Evolutionary conservation across 306 rosid genomes (phyloP), one percentile per base, ranked within the genome.

Genomic region (Fragaria ananassa): DNA sequence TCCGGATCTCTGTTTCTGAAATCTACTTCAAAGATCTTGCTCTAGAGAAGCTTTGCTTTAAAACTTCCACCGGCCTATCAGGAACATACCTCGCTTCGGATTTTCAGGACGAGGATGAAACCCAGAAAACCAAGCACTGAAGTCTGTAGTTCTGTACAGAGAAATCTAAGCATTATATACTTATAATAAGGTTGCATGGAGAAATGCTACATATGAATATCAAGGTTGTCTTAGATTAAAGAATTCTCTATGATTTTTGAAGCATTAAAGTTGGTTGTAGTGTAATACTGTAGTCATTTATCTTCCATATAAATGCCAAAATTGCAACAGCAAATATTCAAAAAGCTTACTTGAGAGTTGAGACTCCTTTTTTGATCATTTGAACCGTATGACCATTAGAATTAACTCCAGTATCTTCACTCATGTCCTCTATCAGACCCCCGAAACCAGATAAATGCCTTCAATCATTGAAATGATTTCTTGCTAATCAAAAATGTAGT

Each of bases 21-120:
- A 50, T 71, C 29, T 50, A 3, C 75, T 51, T 50, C 46, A 35
- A 71, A 49, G 63, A 71, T 70, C 44, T 27, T 37, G 53, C 61
- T 29, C 35, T 56, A 29, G 60, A 70, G 60, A 70, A 70, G 74
- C 61, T 70, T 27, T 7, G 25, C 44, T 9, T 49, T 10, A 29
- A 70, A 70, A 50, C 42, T 15, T n/a, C 74, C 25, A 8, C 41
- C 9, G 17, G 44, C 72, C 60, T 29, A 6, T 14, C 42, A 15
- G 27, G 60, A 9, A 51, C 63, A 50, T 18, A 5, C 44, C 46
- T 42, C 11, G 46, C 62, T 50, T 50, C 31, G 11, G 62, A 27
- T 17, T 49, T 49, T 71, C 46, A 71, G 44, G 62, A 50, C 46
- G 6, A 68, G 53, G 72, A 42, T 68, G 45, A 41, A 17, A 57